Evolutionary conservation across 2,329 filamentous ascomycete genomes (phyloP).

Genomic region (Clonostachys rosea): DNA sequence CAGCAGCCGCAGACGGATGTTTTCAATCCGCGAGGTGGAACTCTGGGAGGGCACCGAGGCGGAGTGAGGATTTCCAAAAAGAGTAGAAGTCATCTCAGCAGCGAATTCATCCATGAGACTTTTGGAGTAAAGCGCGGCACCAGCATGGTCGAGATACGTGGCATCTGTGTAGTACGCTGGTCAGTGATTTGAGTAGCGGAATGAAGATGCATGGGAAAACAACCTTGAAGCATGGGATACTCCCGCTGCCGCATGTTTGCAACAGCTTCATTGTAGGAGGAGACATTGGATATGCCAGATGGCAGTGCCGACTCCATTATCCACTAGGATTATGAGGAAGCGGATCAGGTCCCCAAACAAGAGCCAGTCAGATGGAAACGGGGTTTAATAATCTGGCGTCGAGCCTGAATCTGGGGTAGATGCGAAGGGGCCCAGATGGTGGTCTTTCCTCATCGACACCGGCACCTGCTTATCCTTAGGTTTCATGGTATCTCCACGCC

Average conservation of each 20-base stretch:
- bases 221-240: slow-evolving; percentile 70
- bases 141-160: slow-evolving; percentile 89
- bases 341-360: too few relatives aligned
- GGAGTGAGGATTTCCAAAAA: slow-evolving; percentile 93
- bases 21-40: slow-evolving; percentile 70
- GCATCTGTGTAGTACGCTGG: slow-evolving; percentile 43
- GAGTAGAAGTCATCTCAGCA: slow-evolving; percentile 68
- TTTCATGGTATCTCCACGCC: too few relatives aligned
- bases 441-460: too few relatives aligned
- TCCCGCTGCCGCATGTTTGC: slow-evolving; percentile 55
- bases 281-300: too few relatives aligned
- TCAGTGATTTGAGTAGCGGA: slow-evolving; percentile 4
- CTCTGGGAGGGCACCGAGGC: slow-evolving; percentile 76
- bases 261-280: slow-evolving; percentile 51
- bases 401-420: too few relatives aligned
- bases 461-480: too few relatives aligned
- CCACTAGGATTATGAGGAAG: too few relatives aligned
- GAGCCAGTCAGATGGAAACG: too few relatives aligned
- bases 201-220: not conserved
- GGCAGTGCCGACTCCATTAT: too few relatives aligned
- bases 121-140: slow-evolving; percentile 80
- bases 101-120: slow-evolving; percentile 78
- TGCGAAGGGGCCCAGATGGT: too few relatives aligned
- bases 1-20: slow-evolving; percentile 66
- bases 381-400: too few relatives aligned